Conservation (phyloP, 2,329 filamentous ascomycete species). For the Annulohypoxylon truncatum region DNA sequence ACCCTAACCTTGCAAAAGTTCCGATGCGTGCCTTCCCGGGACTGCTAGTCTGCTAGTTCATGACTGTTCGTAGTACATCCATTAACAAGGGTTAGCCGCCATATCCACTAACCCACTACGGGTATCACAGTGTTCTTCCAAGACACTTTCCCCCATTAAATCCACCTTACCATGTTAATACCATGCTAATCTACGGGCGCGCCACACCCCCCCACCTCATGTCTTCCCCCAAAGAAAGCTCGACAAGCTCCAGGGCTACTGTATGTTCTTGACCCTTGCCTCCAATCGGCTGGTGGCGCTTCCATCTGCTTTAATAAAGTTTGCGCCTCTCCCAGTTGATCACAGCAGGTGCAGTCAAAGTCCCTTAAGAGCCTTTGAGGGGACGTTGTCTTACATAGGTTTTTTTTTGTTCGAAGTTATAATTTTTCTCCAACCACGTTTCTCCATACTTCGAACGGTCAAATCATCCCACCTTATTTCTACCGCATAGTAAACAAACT, state of each 20-base stretch:
- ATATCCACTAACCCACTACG: slow-evolving; percentile 23
- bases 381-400: slow-evolving; percentile 37
- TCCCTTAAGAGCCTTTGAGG: slow-evolving; percentile 32
- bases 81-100: slow-evolving; percentile 29
- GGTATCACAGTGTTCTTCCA: slow-evolving; percentile 10
- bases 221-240: slow-evolving; percentile 8
- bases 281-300: slow-evolving; percentile 43
- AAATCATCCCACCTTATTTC: slow-evolving; percentile 41
- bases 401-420: slow-evolving; percentile 10
- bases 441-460: slow-evolving; percentile 29
- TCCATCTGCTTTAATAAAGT: slow-evolving; percentile 39
- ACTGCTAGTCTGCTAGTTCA: too few relatives aligned
- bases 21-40: slow-evolving; percentile 34
- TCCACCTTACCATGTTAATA: slow-evolving; percentile 9
- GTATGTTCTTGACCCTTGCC: slow-evolving; percentile 32
- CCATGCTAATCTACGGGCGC: slow-evolving; percentile 6
- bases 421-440: slow-evolving; percentile 40
- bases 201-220: slow-evolving; percentile 21
- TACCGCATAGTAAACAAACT: slow-evolving; percentile 41
- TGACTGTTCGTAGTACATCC: slow-evolving; percentile 19
- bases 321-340: slow-evolving; percentile 42
- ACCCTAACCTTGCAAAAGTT: slow-evolving; percentile 34
- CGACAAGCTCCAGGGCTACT: slow-evolving; percentile 6
- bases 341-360: slow-evolving; percentile 29
- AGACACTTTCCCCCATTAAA: slow-evolving; percentile 18